Conservation (phyloP, 768 basidiomycete species). For the Rhizopogon rudus region DNA sequence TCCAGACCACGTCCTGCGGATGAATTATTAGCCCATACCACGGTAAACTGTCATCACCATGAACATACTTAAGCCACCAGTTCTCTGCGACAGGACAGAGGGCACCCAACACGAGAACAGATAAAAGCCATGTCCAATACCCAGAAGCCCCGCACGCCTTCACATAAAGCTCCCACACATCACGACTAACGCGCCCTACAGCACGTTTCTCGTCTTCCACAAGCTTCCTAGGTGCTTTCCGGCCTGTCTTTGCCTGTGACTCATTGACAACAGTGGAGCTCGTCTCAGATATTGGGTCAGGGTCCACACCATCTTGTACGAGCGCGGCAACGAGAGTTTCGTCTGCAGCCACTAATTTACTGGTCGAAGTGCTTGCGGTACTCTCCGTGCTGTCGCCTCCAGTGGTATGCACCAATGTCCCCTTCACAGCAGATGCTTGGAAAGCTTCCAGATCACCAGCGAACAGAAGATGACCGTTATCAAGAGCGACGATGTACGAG, state of each 20-base stretch:
- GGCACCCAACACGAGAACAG: conserved; percentile 50
- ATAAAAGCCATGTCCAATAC: conserved; percentile 57
- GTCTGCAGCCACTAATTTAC: conserved; percentile 4
- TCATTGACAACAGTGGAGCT: conserved; percentile 38
- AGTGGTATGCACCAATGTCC: conserved; percentile 58
- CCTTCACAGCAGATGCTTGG: conserved; percentile 60
- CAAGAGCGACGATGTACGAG: conserved; percentile 75
- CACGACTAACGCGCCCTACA: conserved; percentile 60
- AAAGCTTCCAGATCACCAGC: conserved; percentile 65
- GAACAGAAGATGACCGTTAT: conserved; percentile 65
- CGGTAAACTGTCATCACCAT: neutral
- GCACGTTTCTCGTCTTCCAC: conserved; percentile 80
- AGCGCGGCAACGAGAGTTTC: conserved; percentile 15
- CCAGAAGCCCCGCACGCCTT: conserved; percentile 41
- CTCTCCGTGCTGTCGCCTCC: conserved; percentile 36
- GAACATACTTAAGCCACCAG: conserved; percentile 55
- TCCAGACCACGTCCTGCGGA: conserved; percentile 52
- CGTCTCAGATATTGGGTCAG: conserved; percentile 31
- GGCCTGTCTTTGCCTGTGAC: conserved; percentile 29
- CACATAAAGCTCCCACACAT: conserved; percentile 63
- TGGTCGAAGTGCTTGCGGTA: conserved; percentile 13
- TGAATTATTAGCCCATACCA: conserved; percentile 19
- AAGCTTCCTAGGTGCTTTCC: conserved; percentile 69
- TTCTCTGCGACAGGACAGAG: conserved; percentile 67
- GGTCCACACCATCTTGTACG: conserved; percentile 8